phyloP scores from a whole-genome alignment of 106 monocot species.

The Phalaenopsis equestris region DNA sequence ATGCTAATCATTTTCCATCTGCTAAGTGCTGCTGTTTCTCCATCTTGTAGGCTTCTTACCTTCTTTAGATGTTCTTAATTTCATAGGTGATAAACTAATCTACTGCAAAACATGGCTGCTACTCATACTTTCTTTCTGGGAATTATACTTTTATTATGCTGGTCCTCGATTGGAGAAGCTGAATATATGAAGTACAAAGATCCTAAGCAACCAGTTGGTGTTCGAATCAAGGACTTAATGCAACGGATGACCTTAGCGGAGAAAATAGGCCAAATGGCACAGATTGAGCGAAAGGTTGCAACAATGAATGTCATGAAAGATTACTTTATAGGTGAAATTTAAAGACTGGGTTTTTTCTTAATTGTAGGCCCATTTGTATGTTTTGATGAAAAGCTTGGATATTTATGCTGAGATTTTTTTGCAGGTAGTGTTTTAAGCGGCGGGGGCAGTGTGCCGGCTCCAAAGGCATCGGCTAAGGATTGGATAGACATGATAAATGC shows the following conservation, averaged over 20 bases:
- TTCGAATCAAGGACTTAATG: conserved; percentile 33
- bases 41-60: no score
- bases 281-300: conserved; percentile 36
- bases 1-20: no score
- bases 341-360: not conserved
- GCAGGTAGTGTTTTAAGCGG: conserved; percentile 65
- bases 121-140: not conserved
- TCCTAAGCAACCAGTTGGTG: conserved; percentile 29
- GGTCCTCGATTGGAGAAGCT: conserved; percentile 6
- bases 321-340: conserved; percentile 38
- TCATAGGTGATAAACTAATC: not conserved
- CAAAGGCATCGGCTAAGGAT: conserved; percentile 32
- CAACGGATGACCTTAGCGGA: conserved; percentile 39
- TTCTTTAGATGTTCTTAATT: not conserved
- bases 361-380: not conserved
- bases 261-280: conserved; percentile 56
- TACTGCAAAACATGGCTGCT: not conserved
- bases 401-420: conserved; percentile 3
- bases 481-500: conserved; percentile 52
- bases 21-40: no score
- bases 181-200: conserved; percentile 37
- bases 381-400: not conserved
- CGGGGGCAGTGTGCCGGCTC: conserved; percentile 53
- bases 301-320: conserved; percentile 25
- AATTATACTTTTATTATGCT: conserved; percentile 18